Evolutionary conservation across 257 asterid genomes (phyloP).

Genomic region (Salvia hispanica): DNA sequence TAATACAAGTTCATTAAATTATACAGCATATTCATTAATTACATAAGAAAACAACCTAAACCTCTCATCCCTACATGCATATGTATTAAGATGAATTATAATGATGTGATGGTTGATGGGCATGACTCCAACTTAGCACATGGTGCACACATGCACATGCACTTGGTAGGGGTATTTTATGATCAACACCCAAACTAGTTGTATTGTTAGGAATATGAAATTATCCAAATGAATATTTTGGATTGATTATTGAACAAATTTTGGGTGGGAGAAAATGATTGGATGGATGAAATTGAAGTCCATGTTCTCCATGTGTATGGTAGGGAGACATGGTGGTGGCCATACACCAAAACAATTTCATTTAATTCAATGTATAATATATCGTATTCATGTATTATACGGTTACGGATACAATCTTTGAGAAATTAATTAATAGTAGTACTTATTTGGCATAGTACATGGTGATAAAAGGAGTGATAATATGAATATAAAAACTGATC

Average conservation of each 20-base stretch:
- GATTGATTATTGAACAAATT: slow-evolving; percentile 33
- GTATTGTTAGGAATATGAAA: slow-evolving; percentile 26
- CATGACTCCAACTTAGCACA: slow-evolving; percentile 51
- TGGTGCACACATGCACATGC: slow-evolving; percentile 51
- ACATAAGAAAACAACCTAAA: too few relatives aligned
- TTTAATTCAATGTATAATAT: not conserved
- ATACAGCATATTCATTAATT: too few relatives aligned
- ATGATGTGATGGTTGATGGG: slow-evolving; percentile 47
- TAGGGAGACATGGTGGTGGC: slow-evolving; percentile 46
- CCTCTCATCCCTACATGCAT: not conserved
- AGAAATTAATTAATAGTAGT: too few relatives aligned
- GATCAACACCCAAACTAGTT: slow-evolving; percentile 17
- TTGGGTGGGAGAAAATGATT: slow-evolving; percentile 24
- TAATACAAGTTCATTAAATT: too few relatives aligned
- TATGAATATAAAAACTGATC: too few relatives aligned
- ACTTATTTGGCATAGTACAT: too few relatives aligned
- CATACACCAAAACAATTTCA: slow-evolving; percentile 8
- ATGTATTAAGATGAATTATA: not conserved
- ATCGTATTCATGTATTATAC: too few relatives aligned
- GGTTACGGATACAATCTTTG: too few relatives aligned
- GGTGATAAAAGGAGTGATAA: too few relatives aligned
- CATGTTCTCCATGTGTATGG: slow-evolving; percentile 53
- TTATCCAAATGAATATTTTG: slow-evolving; percentile 30
- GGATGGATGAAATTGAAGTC: slow-evolving; percentile 40
- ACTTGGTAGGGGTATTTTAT: not conserved